These are phyloP conservation scores for Buddleja alternifolia DNA, from an alignment of 257 asterid genomes.

Conservation along the genomic window DNA sequence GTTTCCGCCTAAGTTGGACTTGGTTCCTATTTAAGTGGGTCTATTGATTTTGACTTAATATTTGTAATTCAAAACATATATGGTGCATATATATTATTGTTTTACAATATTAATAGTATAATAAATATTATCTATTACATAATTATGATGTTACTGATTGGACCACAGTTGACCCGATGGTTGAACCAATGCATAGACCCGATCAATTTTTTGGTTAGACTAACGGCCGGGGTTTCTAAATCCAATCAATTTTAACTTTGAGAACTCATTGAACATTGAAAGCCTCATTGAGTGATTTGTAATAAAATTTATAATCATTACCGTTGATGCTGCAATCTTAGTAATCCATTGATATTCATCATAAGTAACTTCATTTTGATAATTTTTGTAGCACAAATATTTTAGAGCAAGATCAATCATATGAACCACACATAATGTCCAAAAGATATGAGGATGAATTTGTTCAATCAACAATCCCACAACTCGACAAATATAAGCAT, in stretches of 20 bases:
- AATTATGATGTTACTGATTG: no score
- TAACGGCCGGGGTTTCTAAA: no score
- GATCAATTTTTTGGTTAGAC: no score
- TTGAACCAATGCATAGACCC: no score
- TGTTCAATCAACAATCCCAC: background rate
- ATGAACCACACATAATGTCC: slow-evolving; percentile 26
- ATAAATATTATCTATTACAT: no score
- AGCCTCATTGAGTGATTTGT: background rate
- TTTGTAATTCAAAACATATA: no score
- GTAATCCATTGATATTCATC: slow-evolving; percentile 16
- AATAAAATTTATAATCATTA: background rate
- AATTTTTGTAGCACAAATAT: background rate
- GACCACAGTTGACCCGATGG: no score
- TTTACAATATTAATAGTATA: no score
- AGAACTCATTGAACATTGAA: background rate
- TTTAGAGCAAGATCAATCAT: slow-evolving; percentile 3
- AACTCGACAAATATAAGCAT: background rate
- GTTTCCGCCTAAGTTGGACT: no score
- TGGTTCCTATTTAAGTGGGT: no score
- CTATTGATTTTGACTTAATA: no score
- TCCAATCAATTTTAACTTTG: background rate
- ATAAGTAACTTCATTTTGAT: background rate
- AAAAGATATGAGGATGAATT: background rate
- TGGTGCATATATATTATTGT: no score
- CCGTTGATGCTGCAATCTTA: background rate